These are phyloP conservation scores for Exsudoporus floridanus DNA, from an alignment of 1,284 basidiomycete genomes.

Conservation along the genomic window DNA sequence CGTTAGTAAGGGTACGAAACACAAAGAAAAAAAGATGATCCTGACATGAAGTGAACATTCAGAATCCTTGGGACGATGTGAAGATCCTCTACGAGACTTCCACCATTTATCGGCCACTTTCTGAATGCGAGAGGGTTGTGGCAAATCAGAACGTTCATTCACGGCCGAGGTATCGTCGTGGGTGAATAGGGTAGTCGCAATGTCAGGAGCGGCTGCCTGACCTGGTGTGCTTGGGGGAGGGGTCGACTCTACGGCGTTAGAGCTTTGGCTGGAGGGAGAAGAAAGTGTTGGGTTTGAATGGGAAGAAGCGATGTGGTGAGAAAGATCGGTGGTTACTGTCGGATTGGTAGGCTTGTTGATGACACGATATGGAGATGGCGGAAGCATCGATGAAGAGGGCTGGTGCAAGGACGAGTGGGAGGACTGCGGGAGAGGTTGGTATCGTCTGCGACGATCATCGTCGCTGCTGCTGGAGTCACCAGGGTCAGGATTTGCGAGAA, in stretches of 20 bases:
- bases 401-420: conserved; percentile 27
- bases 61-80: conserved; percentile 31
- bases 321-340: conserved; percentile 43
- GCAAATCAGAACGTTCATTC: conserved; percentile 32
- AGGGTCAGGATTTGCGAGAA: conserved; percentile 61
- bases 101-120: conserved; percentile 31
- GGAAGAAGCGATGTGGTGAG: conserved; percentile 37
- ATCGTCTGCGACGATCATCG: conserved; percentile 32
- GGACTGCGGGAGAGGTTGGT: conserved; percentile 27
- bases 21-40: background rate
- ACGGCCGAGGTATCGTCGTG: conserved; percentile 35
- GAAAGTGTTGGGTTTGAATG: conserved; percentile 52
- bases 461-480: conserved; percentile 50
- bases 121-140: conserved; percentile 31
- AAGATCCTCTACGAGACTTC: conserved; percentile 30
- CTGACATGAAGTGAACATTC: conserved; percentile 32
- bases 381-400: conserved; percentile 19
- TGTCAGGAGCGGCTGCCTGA: conserved; percentile 42
- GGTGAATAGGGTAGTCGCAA: conserved; percentile 42
- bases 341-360: conserved; percentile 27
- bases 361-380: conserved; percentile 30
- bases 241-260: conserved; percentile 56
- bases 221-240: conserved; percentile 68
- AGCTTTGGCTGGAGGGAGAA: conserved; percentile 65
- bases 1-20: conserved; percentile 7